A percentile compares a stretch with the other conserved stretches of the same genome.
phyloP scores from a whole-genome alignment of 768 basidiomycete species.

The Bullera alba region DNA sequence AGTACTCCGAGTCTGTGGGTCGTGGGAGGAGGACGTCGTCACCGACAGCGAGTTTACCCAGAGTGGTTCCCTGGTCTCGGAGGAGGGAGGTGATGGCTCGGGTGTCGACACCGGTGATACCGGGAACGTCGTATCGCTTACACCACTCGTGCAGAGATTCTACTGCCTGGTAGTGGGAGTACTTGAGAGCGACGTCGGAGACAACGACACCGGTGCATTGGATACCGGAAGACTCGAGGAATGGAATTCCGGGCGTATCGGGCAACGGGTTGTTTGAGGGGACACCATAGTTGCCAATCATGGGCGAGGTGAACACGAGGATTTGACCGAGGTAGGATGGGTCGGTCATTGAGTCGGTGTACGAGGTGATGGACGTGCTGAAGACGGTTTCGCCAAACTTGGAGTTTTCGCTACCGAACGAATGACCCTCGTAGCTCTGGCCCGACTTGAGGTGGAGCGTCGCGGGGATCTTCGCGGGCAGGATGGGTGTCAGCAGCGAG shows the following conservation, averaged over 20 bases:
- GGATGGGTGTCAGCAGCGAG: slow-evolving; percentile 29
- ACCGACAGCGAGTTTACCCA: slow-evolving; percentile 82
- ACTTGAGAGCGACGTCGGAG: slow-evolving; percentile 87
- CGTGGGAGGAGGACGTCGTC: slow-evolving; percentile 56
- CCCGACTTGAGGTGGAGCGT: slow-evolving; percentile 87
- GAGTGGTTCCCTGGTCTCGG: slow-evolving; percentile 93
- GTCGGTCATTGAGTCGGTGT: slow-evolving; percentile 99
- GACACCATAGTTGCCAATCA: slow-evolving; percentile 98
- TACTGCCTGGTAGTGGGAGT: slow-evolving; percentile 87
- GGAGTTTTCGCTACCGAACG: slow-evolving; percentile 81
- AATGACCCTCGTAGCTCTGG: slow-evolving; percentile 79
- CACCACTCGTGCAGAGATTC: slow-evolving; percentile 94
- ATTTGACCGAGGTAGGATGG: slow-evolving; percentile 98
- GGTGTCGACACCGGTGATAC: slow-evolving; percentile 93
- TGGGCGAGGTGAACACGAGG: slow-evolving; percentile 93
- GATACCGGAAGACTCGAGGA: slow-evolving; percentile 79
- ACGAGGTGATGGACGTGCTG: slow-evolving; percentile 96
- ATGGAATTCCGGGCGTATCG: slow-evolving; percentile 57
- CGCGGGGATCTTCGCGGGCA: slow-evolving; percentile 56
- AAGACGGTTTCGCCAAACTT: slow-evolving; percentile 97
- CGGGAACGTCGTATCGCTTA: slow-evolving; percentile 77
- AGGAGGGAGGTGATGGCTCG: slow-evolving; percentile 89
- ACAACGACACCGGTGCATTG: slow-evolving; percentile 91
- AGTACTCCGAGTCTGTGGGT: slow-evolving; percentile 68
- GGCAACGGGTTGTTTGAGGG: slow-evolving; percentile 59